Evolutionary conservation across 169 alveolate genomes (phyloP).

Genomic region (Cryptosporidium sp.): DNA sequence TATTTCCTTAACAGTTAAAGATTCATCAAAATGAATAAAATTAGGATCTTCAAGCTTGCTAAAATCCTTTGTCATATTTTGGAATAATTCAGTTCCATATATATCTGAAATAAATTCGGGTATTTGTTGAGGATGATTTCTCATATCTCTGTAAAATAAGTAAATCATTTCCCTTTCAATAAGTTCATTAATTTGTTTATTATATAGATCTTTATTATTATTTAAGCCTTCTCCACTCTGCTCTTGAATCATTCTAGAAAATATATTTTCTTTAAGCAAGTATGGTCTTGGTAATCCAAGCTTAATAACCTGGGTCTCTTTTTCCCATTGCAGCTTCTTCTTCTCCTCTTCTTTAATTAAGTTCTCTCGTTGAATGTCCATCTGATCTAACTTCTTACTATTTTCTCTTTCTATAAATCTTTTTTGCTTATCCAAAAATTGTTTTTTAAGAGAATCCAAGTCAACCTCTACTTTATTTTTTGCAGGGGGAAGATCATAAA

Average conservation of each 20-base stretch:
- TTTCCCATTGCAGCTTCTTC: not conserved
- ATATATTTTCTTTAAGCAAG: conserved; percentile 14
- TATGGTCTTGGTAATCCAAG: conserved; percentile 59
- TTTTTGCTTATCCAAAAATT: not conserved
- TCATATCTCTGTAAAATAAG: conserved; percentile 28
- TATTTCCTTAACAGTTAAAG: conserved; percentile 9
- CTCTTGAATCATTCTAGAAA: not conserved
- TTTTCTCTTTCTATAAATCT: not conserved
- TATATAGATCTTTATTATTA: not conserved
- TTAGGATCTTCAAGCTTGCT: not conserved
- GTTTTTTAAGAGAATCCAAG: conserved; percentile 5
- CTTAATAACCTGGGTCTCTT: conserved; percentile 43
- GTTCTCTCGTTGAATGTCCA: conserved; percentile 7
- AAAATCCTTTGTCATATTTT: not conserved
- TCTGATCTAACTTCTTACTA: conserved; percentile 3
- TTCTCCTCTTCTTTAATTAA: not conserved
- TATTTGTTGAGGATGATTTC: conserved; percentile 49
- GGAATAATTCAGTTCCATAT: conserved; percentile 25
- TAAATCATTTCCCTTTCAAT: conserved; percentile 29
- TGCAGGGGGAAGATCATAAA: conserved; percentile 68
- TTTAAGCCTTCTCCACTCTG: not conserved
- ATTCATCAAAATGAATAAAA: not conserved
- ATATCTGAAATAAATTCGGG: conserved; percentile 24
- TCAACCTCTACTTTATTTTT: conserved; percentile 26
- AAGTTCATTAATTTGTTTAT: not conserved